A percentile compares a stretch with the other conserved stretches of the same genome.
phyloP scores from a whole-genome alignment of 495 filamentous ascomycete genomes.

The Daldinia concentrica region DNA sequence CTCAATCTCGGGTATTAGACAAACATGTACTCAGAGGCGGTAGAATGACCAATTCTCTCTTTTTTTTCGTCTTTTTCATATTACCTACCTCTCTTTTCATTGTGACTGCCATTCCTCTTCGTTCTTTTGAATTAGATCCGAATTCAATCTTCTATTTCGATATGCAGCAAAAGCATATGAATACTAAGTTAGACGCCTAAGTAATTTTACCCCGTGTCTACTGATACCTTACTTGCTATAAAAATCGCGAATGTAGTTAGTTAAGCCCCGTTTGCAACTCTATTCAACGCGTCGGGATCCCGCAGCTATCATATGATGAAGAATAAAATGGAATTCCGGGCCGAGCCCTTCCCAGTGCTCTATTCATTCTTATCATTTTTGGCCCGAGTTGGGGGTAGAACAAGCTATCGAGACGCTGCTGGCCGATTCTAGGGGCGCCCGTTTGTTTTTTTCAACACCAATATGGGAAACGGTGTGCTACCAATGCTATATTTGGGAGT shows the following conservation, averaged over 20 bases:
- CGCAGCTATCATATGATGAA: not conserved
- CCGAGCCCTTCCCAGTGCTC: not conserved
- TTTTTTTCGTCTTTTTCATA: no score
- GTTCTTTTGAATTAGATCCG: no score
- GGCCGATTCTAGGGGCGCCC: slow-evolving; percentile 1
- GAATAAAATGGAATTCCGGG: not conserved
- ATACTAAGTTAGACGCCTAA: no score
- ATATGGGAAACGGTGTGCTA: not conserved
- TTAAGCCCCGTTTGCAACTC: not conserved
- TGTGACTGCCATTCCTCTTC: no score
- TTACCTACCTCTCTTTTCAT: no score
- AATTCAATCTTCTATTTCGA: no score
- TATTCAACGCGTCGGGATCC: not conserved
- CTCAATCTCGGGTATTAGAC: not conserved
- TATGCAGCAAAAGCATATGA: no score
- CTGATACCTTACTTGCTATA: no score
- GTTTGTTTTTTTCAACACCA: slow-evolving; percentile 11
- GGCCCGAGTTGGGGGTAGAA: not conserved
- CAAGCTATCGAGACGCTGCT: not conserved
- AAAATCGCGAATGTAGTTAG: not conserved
- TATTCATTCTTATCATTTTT: not conserved
- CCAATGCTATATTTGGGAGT: not conserved
- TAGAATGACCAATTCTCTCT: no score
- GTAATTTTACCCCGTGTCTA: no score
- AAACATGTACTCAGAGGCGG: no score